phyloP scores from a whole-genome alignment of 352 stramenopile species.

The Phytophthora ohioensis region DNA sequence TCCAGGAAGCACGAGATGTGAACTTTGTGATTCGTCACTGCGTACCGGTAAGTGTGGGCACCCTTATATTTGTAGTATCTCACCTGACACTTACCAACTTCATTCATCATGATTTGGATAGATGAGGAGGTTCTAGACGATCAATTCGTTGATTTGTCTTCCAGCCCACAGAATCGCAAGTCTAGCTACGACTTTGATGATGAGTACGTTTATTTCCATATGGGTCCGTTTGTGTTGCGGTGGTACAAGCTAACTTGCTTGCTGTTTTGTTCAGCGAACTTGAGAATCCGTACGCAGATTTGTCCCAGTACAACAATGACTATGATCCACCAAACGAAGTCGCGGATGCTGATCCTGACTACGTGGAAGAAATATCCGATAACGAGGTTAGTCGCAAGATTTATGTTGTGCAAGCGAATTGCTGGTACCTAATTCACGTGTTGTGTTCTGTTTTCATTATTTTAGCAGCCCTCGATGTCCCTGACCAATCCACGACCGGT shows the following conservation, averaged over 20 bases:
- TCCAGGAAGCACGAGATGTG: conserved; percentile 42
- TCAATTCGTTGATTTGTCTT: conserved; percentile 50
- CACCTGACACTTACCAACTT: not conserved
- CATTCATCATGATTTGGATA: conserved; percentile 14
- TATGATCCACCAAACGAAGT: conserved; percentile 36
- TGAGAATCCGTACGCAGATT: conserved; percentile 52
- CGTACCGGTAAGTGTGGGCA: conserved; percentile 23
- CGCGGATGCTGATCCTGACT: conserved; percentile 35
- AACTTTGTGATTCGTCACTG: conserved; percentile 57
- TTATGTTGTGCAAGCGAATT: not conserved
- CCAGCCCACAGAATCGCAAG: conserved; percentile 29
- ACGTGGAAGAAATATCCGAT: conserved; percentile 75
- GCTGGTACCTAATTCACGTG: conserved; percentile 3
- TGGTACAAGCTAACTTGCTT: not conserved
- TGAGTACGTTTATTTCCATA: conserved; percentile 14
- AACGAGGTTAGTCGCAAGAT: conserved; percentile 50
- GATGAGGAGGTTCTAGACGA: conserved; percentile 14
- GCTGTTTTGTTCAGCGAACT: conserved; percentile 36
- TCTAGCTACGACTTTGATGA: conserved; percentile 25
- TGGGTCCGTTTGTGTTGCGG: not conserved
- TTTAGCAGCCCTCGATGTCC: conserved; percentile 13
- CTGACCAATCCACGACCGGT: conserved; percentile 27
- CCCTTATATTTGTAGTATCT: not conserved
- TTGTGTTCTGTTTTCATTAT: not conserved
- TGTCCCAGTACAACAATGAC: conserved; percentile 37